Conservation (phyloP, 257 asterid species). For the Solanum chilense region DNA sequence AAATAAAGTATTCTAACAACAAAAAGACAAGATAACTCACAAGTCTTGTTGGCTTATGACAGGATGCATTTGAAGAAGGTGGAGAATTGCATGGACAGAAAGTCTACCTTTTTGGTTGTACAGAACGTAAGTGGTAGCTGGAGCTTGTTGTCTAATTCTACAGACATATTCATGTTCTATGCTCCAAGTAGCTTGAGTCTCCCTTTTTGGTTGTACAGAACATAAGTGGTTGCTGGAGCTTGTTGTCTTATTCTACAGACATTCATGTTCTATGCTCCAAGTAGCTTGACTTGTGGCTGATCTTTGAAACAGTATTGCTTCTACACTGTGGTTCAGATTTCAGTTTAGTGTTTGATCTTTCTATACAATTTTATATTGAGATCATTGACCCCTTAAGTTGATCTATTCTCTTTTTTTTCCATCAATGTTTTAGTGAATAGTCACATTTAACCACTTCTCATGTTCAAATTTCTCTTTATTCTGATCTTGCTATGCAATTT, state of each 20-base stretch:
- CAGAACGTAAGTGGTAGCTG: slow-evolving; percentile 67
- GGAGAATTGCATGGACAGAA: slow-evolving; percentile 54
- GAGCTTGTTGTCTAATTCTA: neutral
- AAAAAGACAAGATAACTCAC: neutral
- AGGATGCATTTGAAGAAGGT: slow-evolving; percentile 94
- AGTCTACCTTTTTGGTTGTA: slow-evolving; percentile 84
- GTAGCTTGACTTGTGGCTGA: neutral
- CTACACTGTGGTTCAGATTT: neutral
- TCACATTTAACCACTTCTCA: neutral
- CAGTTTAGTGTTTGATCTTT: neutral
- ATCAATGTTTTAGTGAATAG: neutral
- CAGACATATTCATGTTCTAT: neutral
- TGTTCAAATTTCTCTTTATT: neutral
- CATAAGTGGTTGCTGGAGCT: slow-evolving; percentile 42
- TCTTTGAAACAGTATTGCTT: neutral
- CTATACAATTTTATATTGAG: neutral
- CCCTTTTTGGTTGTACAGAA: slow-evolving; percentile 85
- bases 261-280: neutral
- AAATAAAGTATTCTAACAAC: neutral
- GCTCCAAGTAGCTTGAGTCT: slow-evolving; percentile 21
- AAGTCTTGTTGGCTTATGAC: slow-evolving; percentile 6
- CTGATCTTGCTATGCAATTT: neutral
- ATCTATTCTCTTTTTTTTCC: neutral
- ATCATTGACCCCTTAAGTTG: neutral
- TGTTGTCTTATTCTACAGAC: neutral